Evolutionary conservation across 495 filamentous ascomycete genomes (phyloP), one percentile per base, ranked within the genome.

Genomic region (Aspergillus affinis): DNA sequence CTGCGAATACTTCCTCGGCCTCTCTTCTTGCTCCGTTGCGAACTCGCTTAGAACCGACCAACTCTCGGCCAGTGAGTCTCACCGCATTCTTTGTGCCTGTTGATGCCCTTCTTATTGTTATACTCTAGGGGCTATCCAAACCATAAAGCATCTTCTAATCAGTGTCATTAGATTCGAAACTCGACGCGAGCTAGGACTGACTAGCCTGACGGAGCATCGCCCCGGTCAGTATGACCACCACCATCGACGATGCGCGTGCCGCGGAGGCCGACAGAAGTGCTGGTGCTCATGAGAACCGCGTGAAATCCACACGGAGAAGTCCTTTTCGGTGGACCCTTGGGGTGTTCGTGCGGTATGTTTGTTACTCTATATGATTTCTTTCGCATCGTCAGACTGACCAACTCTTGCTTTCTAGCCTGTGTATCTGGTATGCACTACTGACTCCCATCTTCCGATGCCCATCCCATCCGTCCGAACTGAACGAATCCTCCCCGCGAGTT

Each of bases 361-460:
- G 23, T 30, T 50, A 55, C 48, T 48, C 27, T 48, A 41, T 21
- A 59, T 21, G 29, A 55, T 48, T 29, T 15, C 0, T 57, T 30
- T 29, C 15, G 53, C 2, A 21, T 55, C n/a, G 15, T 48, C 36
- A 48, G 21, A 17, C 48, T 47, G 41, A 53, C 58, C 44, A 54
- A 29, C 32, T 18, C 23, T n/a, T 15, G 32, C 26, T 23, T 17
- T 58, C 44, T 69, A 97, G 93, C 61, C 70, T 97, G 2, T 69
- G 87, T 55, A 85, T 90, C 9, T 99, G 94, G 94, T 97, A 95
- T 68, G 80, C 84, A 1, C 83, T 96, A 52, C 66, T 91, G 57
- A 94, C 90, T 4, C 78, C 92, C 19, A 74, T 92, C 51, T 85
- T 99, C 65, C 85, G 88, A 26, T 99, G 95, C 72, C 95, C 94